Conservation (phyloP, 2,329 filamentous ascomycete genomes). For the Aspergillus phoenicis region DNA sequence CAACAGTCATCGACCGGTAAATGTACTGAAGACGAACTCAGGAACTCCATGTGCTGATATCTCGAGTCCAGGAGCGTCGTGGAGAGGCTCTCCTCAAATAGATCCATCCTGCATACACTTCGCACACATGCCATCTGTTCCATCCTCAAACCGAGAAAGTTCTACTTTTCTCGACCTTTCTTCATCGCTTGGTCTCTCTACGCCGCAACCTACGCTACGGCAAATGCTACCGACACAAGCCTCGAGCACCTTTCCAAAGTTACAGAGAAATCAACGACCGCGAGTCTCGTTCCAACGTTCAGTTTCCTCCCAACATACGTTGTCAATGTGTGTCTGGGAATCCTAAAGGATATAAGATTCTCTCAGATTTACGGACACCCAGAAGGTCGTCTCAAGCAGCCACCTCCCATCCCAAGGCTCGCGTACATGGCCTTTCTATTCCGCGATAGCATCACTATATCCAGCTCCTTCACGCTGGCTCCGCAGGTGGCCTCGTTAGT, state of each 20-base stretch:
- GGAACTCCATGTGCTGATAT: background rate
- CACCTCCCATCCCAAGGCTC: background rate
- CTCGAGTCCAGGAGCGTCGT: slow-evolving; percentile 25
- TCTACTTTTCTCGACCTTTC: slow-evolving; percentile 41
- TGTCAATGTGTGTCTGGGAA: slow-evolving; percentile 33
- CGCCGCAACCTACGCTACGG: slow-evolving; percentile 80
- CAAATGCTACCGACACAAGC: slow-evolving; percentile 78
- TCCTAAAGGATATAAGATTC: slow-evolving; percentile 36
- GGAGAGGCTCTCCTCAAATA: slow-evolving; percentile 28
- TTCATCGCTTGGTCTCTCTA: slow-evolving; percentile 61
- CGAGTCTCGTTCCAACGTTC: slow-evolving; percentile 54
- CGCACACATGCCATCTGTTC: slow-evolving; percentile 24
- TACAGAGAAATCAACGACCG: slow-evolving; percentile 35
- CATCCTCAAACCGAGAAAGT: slow-evolving; percentile 27
- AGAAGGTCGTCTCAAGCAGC: background rate
- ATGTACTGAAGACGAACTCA: background rate
- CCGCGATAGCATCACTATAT: slow-evolving; percentile 83
- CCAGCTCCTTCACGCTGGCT: slow-evolving; percentile 47
- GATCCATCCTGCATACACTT: slow-evolving; percentile 26
- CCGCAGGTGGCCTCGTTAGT: slow-evolving; percentile 25
- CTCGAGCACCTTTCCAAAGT: slow-evolving; percentile 56
- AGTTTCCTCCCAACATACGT: slow-evolving; percentile 64
- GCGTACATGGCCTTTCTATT: slow-evolving; percentile 60
- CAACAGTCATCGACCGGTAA: slow-evolving; percentile 34
- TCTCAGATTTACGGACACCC: slow-evolving; percentile 68